Evolutionary conservation across 148 eudicot species (phyloP).

Genomic region (Rhododendron vialii): DNA sequence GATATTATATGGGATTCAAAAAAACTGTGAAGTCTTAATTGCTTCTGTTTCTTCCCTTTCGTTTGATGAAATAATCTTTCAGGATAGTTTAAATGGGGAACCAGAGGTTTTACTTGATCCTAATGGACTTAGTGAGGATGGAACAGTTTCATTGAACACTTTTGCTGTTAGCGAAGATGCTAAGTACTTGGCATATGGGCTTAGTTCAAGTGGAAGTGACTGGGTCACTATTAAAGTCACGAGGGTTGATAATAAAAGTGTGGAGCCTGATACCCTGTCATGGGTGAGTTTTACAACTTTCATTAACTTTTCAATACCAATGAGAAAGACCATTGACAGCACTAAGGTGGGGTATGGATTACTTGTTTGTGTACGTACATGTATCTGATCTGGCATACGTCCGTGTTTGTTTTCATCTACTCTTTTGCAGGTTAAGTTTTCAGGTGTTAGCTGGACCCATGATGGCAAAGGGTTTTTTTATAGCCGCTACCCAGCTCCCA

Average conservation of each 20-base stretch:
- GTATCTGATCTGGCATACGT: not conserved
- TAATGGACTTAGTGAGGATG: slow-evolving; percentile 70
- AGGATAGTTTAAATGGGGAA: slow-evolving; percentile 73
- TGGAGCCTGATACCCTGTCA: slow-evolving; percentile 55
- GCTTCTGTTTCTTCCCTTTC: not conserved
- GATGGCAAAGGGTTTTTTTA: slow-evolving; percentile 89
- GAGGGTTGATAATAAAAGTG: slow-evolving; percentile 36
- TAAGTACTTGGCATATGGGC: slow-evolving; percentile 71
- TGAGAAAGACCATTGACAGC: not conserved
- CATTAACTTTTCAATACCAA: not conserved
- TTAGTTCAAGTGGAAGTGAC: slow-evolving; percentile 87
- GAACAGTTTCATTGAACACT: slow-evolving; percentile 56
- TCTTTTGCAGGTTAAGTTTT: slow-evolving; percentile 76
- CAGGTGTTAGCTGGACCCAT: slow-evolving; percentile 75
- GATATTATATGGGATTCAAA: not conserved
- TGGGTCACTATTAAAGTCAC: slow-evolving; percentile 83
- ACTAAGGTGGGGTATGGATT: not conserved
- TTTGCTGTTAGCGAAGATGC: slow-evolving; percentile 77
- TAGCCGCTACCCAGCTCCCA: slow-evolving; percentile 75
- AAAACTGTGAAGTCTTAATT: not conserved
- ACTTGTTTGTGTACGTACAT: not conserved
- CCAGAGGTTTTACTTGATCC: slow-evolving; percentile 81
- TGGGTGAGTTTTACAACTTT: slow-evolving; percentile 52
- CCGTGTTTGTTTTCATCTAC: not conserved
- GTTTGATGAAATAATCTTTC: slow-evolving; percentile 17